A percentile compares a stretch with the other conserved stretches of the same genome.
Evolutionary conservation across 257 asterid genomes (phyloP).

Genomic region (Ilex asprella): DNA sequence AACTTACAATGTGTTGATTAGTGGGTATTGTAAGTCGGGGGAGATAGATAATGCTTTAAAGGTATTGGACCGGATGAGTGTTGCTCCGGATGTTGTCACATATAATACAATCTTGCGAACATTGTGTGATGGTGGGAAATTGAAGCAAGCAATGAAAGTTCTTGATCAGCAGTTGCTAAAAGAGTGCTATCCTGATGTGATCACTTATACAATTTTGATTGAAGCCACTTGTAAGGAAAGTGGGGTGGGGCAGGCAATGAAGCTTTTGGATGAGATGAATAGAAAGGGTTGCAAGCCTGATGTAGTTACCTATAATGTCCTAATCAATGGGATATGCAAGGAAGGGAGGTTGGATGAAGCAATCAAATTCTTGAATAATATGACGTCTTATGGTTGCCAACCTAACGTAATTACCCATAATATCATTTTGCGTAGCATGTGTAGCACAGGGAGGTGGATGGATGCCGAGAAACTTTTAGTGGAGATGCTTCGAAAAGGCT

Average conservation of each 20-base stretch:
- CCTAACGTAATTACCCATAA: constrained; percentile 80
- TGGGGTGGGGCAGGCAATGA: constrained; percentile 71
- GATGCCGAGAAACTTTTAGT: constrained; percentile 74
- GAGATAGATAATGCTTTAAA: constrained; percentile 57
- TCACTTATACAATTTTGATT: constrained; percentile 73
- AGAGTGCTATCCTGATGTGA: constrained; percentile 72
- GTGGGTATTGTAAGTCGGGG: constrained; percentile 77
- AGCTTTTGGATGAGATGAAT: constrained; percentile 80
- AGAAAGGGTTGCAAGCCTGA: constrained; percentile 70
- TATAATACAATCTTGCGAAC: constrained; percentile 72
- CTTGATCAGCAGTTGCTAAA: constrained; percentile 56
- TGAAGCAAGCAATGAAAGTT: constrained; percentile 73
- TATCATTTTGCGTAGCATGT: constrained; percentile 74
- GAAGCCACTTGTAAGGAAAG: constrained; percentile 70
- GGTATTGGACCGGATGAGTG: constrained; percentile 63
- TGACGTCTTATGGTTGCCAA: constrained; percentile 67
- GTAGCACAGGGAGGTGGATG: constrained; percentile 82
- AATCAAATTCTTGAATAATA: constrained; percentile 50
- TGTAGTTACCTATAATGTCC: constrained; percentile 80
- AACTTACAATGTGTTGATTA: constrained; percentile 77
- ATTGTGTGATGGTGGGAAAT: constrained; percentile 62
- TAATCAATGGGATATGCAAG: constrained; percentile 73
- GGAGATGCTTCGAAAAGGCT: constrained; percentile 71
- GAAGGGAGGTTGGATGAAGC: constrained; percentile 82
- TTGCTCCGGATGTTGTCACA: constrained; percentile 78